A percentile compares a stretch with the other conserved stretches of the same genome.
Conservation (phyloP, 2,329 filamentous ascomycete genomes). For the Alternaria ethzedia region DNA sequence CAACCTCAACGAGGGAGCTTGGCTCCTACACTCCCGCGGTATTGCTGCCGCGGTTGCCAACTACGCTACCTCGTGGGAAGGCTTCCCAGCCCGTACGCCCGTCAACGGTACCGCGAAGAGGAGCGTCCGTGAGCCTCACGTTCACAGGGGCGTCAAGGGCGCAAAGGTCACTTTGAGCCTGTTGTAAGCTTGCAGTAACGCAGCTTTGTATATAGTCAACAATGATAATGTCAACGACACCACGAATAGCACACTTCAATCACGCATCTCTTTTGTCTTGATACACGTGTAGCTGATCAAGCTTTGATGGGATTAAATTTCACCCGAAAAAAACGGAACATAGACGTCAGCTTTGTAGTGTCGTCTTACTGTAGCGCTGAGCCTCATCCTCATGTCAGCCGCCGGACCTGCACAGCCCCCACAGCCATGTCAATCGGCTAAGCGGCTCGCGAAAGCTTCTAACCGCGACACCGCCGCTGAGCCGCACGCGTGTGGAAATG, state of each 20-base stretch:
- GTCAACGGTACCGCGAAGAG: slow-evolving; percentile 4
- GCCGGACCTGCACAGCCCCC: slow-evolving; percentile 5
- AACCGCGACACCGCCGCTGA: slow-evolving; percentile 6
- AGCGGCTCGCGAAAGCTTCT: slow-evolving; percentile 4
- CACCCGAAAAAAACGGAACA: not conserved
- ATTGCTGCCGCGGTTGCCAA: slow-evolving; percentile 46
- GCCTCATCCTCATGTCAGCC: not conserved
- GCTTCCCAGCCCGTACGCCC: slow-evolving; percentile 33
- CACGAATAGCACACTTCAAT: not conserved
- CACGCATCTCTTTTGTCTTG: not conserved
- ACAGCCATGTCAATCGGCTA: slow-evolving; percentile 1
- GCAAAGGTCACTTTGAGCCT: not conserved
- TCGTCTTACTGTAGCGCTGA: not conserved
- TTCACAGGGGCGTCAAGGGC: not conserved
- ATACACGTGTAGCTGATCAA: not conserved
- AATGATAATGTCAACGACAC: not conserved
- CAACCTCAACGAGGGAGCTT: slow-evolving; percentile 44
- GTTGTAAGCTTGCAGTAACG: not conserved
- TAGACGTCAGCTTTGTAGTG: not conserved
- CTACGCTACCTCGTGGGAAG: slow-evolving; percentile 35
- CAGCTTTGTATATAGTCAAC: not conserved
- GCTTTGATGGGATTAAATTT: not conserved
- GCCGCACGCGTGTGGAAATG: slow-evolving; percentile 6
- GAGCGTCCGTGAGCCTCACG: slow-evolving; percentile 2
- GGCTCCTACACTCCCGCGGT: slow-evolving; percentile 35